Evolutionary conservation across 768 basidiomycete genomes (phyloP), one percentile per base, ranked within the genome.

Genomic region (Suillus brevipes): DNA sequence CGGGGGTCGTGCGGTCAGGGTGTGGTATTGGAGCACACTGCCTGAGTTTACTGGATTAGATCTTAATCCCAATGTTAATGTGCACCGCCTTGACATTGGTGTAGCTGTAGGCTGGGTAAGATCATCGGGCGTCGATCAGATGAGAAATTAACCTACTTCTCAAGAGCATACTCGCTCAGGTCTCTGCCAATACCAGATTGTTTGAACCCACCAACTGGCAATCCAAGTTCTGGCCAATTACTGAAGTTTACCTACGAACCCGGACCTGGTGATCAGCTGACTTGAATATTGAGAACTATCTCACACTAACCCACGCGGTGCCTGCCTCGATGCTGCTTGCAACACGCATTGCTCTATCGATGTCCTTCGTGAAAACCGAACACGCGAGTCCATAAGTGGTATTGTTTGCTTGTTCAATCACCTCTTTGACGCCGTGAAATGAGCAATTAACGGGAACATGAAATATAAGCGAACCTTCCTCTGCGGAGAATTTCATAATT

Each of bases 151-250:
- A 20, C 63, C 18, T 65, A 85, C 84, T 82, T 83, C 53, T 79
- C 77, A 63, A 85, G 68, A 20, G 90, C 93, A 74, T 94, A 90
- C 65, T 91, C 88, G 31, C 92, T 92, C 43, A 89, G 73, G 75
- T 94, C 93, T 38, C 90, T 84, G 18, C 93, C 93, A 28, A 93
- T 87, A 65, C 92, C 92, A 49, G 85, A 88, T 71, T 90, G 86
- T 81, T 94, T 95, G 83, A 83, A 94, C 8, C 94, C 94, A 67
- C 94, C 94, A 73, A 95, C 93, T 0, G 94, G 91, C 25, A 92
- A 81, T 36, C 82, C 64, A 12, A 72, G 62, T 34, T 72, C 49
- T 25, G 73, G 60, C 52, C 70, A 68, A 62, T 80, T 77, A 9
- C 67, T 61, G 56, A 74, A 78, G 63, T 78, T 98, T 65, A 95